A percentile compares a stretch with the other conserved stretches of the same genome.
Conservation (phyloP, 441 rosid species). For the Populus hybrid region DNA sequence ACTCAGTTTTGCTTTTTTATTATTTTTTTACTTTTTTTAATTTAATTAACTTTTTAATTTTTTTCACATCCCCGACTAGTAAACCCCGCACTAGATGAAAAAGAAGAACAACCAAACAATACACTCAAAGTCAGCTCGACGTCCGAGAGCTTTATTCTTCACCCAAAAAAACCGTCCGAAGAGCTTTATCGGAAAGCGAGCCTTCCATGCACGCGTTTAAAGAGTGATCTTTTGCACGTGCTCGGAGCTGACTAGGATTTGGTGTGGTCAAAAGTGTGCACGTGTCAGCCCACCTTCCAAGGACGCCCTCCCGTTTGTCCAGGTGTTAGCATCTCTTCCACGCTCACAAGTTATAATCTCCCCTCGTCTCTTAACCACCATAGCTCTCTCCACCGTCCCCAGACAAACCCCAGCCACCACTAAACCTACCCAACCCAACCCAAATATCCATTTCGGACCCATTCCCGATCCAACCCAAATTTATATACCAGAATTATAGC, state of each 20-base stretch:
- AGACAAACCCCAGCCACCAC: background rate
- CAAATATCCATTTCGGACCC: background rate
- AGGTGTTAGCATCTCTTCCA: slow-evolving; percentile 14
- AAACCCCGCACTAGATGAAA: no score
- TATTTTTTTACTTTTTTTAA: no score
- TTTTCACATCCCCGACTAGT: no score
- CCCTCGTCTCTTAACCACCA: background rate
- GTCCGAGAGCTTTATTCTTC: background rate
- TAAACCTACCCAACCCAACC: background rate
- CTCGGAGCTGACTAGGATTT: slow-evolving; percentile 18
- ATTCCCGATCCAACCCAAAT: background rate
- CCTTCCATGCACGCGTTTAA: slow-evolving; percentile 41
- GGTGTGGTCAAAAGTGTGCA: slow-evolving; percentile 18
- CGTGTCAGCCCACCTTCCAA: slow-evolving; percentile 31
- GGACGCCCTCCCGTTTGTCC: slow-evolving; percentile 22
- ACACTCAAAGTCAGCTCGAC: no score
- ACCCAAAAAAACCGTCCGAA: background rate
- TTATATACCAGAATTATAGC: background rate
- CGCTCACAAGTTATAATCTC: background rate
- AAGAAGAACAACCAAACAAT: no score
- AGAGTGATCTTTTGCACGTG: slow-evolving; percentile 42
- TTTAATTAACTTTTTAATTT: no score
- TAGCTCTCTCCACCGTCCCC: background rate
- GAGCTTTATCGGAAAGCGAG: slow-evolving; percentile 21
- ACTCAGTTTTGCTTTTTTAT: no score